A percentile compares a stretch with the other conserved stretches of the same genome.
These are phyloP conservation scores for Agarophyton chilense DNA, from an alignment of 23 red algal species.

Conservation along the genomic window DNA sequence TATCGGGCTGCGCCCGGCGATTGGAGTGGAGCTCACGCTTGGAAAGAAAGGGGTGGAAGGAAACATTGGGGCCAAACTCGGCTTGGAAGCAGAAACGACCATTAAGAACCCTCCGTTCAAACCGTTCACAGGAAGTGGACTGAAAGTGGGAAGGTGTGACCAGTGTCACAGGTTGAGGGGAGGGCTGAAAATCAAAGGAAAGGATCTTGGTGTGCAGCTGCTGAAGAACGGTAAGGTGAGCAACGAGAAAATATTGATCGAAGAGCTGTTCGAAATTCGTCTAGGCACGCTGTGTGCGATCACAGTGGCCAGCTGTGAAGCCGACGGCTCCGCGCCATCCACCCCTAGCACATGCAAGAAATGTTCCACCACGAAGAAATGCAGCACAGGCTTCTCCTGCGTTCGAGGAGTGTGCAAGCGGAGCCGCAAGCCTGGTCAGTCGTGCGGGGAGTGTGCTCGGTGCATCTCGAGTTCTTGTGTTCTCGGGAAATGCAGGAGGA, in stretches of 20 bases:
- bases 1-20: neutral
- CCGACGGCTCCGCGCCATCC: too few relatives aligned
- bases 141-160: neutral
- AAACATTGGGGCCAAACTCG: slow-evolving; percentile 13
- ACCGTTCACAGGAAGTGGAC: neutral
- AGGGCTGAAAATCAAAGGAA: neutral
- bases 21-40: neutral
- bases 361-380: neutral
- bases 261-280: slow-evolving; percentile 1
- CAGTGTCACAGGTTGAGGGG: slow-evolving; percentile 2
- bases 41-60: neutral
- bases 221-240: neutral
- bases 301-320: neutral
- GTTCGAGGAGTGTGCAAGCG: neutral
- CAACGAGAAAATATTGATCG: neutral
- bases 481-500: too few relatives aligned
- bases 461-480: neutral
- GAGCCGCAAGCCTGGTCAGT: neutral
- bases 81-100: neutral
- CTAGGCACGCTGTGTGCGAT: slow-evolving; percentile 21
- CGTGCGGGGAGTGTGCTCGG: neutral
- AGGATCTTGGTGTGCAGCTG: slow-evolving; percentile 1
- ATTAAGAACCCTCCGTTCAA: slow-evolving; percentile 17
- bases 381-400: neutral
- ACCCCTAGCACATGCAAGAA: neutral